Conservation (phyloP, 1,284 basidiomycete genomes). For the Ceratobasidium sp. region DNA sequence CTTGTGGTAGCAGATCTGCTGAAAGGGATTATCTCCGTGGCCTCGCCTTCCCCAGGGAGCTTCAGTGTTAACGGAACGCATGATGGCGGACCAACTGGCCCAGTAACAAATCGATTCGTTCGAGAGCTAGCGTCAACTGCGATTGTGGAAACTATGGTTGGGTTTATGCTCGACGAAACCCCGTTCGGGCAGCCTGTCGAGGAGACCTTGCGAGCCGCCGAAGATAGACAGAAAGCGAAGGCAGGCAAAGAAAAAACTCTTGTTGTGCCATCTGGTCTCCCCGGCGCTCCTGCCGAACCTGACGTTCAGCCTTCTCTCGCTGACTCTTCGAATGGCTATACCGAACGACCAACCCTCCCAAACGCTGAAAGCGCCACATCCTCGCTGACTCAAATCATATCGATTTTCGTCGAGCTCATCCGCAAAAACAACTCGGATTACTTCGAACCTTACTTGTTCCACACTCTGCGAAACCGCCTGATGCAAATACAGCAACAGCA, state of each 20-base stretch:
- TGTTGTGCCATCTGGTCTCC: conserved; percentile 30
- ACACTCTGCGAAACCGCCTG: conserved; percentile 89
- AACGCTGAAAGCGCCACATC: conserved; percentile 84
- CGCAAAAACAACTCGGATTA: conserved; percentile 99
- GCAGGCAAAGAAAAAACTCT: conserved; percentile 26
- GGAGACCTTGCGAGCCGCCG: conserved; percentile 17
- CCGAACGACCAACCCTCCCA: conserved; percentile 58
- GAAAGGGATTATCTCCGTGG: conserved; percentile 95
- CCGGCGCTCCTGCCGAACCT: conserved; percentile 15
- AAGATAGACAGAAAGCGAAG: conserved; percentile 14
- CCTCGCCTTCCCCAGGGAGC: conserved; percentile 85
- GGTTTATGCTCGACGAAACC: conserved; percentile 84
- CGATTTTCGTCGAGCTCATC: conserved; percentile 94
- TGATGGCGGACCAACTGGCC: conserved; percentile 54
- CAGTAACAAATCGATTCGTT: conserved; percentile 84
- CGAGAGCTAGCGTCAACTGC: conserved; percentile 86
- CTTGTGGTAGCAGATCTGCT: conserved; percentile 90
- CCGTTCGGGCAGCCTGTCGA: conserved; percentile 52
- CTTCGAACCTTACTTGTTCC: conserved; percentile 98
- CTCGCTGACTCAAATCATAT: conserved; percentile 88
- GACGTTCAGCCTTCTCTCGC: background rate
- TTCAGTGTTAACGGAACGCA: conserved; percentile 67
- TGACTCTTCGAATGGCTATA: conserved; percentile 47
- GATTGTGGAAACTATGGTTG: conserved; percentile 77
- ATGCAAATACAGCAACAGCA: conserved; percentile 84